Evolutionary conservation across 345 rosid species (phyloP).

Genomic region (Aethionema arabicum): DNA sequence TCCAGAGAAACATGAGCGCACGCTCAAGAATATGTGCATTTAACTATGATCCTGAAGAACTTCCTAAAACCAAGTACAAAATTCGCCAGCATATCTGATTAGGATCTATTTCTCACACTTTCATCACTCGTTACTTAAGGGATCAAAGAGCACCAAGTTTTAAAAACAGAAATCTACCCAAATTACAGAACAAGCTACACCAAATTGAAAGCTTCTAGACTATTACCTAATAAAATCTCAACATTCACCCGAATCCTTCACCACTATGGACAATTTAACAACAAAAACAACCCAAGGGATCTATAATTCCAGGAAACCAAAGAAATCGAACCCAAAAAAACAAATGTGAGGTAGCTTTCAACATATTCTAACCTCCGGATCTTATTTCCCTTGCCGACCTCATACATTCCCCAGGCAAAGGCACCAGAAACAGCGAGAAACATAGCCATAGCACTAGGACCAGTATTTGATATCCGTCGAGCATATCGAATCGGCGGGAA

Average conservation of each 20-base stretch:
- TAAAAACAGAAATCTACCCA: not conserved
- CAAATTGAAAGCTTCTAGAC: not conserved
- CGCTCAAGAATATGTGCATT: not conserved
- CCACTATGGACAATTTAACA: not conserved
- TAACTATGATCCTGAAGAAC: not conserved
- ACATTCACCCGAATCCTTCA: not conserved
- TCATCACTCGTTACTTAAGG: not conserved
- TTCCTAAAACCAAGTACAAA: conserved; percentile 9
- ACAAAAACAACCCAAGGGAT: not conserved
- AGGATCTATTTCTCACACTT: not conserved
- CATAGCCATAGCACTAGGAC: conserved; percentile 93
- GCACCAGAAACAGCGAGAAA: conserved; percentile 77
- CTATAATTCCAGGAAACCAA: not conserved
- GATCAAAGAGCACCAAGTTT: not conserved
- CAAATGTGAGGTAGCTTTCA: conserved; percentile 1
- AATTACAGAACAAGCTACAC: not conserved
- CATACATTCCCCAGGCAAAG: conserved; percentile 97
- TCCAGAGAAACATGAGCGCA: not conserved
- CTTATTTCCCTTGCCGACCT: conserved; percentile 96
- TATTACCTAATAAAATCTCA: not conserved
- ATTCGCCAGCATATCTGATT: not conserved
- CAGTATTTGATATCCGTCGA: conserved; percentile 90
- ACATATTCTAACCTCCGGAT: conserved; percentile 64
- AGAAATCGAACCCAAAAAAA: not conserved
- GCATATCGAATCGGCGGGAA: conserved; percentile 88